phyloP scores from a whole-genome alignment of 371 early-diverging fungal genomes.

The Capniomyces stellatus region DNA sequence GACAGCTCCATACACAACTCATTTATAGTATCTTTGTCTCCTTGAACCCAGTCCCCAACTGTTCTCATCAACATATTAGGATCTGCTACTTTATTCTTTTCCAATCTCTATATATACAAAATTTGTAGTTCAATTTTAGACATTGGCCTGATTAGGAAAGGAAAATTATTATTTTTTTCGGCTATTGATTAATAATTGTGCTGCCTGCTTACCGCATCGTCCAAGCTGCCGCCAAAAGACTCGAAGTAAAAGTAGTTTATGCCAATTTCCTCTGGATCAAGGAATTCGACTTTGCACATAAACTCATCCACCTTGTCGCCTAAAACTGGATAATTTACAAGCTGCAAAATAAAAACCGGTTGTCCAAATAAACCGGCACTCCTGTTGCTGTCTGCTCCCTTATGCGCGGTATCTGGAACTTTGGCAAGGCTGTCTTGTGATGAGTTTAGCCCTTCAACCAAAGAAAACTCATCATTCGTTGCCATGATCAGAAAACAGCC shows the following conservation, averaged over 20 bases:
- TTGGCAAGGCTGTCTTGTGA: neutral
- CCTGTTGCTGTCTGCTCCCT: too few relatives aligned
- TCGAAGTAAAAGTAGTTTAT: neutral
- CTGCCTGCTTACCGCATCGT: neutral
- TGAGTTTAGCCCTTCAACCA: too few relatives aligned
- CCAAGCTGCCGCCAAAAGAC: too few relatives aligned
- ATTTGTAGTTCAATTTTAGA: neutral
- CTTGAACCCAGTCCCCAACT: slow-evolving; percentile 22
- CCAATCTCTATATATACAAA: neutral
- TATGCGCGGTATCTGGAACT: neutral
- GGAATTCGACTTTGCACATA: slow-evolving; percentile 5
- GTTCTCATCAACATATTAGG: slow-evolving; percentile 17
- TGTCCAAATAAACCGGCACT: neutral
- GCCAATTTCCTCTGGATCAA: slow-evolving; percentile 15
- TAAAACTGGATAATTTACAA: slow-evolving; percentile 13
- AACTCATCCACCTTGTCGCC: neutral
- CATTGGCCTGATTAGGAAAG: neutral
- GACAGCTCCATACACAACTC: slow-evolving; percentile 22
- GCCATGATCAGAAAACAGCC: neutral
- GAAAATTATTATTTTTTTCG: neutral
- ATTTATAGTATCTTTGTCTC: slow-evolving; percentile 4
- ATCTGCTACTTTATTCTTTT: neutral
- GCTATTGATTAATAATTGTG: neutral
- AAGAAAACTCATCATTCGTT: neutral
- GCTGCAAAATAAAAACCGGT: slow-evolving; percentile 5